Percentiles rank a stretch among this genome's conserved stretches.
These are phyloP conservation scores for Bremia lactucae DNA, from an alignment of 352 stramenopile species.

Conservation along the genomic window DNA sequence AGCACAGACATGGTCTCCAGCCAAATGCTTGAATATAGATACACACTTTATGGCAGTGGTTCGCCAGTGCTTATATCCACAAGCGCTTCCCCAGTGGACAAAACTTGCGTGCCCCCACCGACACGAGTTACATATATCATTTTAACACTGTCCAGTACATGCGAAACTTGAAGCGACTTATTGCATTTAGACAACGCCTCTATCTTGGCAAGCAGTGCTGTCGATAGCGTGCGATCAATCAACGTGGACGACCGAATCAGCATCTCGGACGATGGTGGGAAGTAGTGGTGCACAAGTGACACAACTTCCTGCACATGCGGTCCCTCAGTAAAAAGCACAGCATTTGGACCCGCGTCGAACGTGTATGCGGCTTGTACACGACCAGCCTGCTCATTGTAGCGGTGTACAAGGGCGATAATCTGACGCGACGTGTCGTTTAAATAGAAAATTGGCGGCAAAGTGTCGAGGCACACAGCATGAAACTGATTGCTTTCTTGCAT, in stretches of 20 bases:
- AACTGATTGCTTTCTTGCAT: conserved; percentile 99
- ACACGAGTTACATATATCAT: conserved; percentile 65
- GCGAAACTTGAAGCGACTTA: conserved; percentile 13
- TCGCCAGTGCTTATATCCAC: conserved; percentile 37
- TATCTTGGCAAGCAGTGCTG: conserved; percentile 16
- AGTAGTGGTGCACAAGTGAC: conserved; percentile 41
- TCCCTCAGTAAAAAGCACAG: conserved; percentile 87
- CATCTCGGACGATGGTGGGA: conserved; percentile 22
- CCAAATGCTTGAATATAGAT: conserved; percentile 2
- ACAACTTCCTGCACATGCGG: conserved; percentile 56
- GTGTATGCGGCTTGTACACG: conserved; percentile 91
- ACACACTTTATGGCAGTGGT: conserved; percentile 12
- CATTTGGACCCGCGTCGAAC: conserved; percentile 98
- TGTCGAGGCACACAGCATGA: conserved; percentile 96
- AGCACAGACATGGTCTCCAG: too few relatives aligned
- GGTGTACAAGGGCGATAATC: conserved; percentile 86
- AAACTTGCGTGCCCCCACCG: conserved; percentile 32
- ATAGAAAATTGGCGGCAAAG: conserved; percentile 97
- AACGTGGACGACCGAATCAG: conserved; percentile 26
- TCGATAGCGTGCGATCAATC: conserved; percentile 9
- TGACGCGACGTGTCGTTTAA: conserved; percentile 90
- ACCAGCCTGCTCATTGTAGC: conserved; percentile 83
- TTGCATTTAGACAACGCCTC: conserved; percentile 3
- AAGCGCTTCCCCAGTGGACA: conserved; percentile 29
- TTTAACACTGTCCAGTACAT: conserved; percentile 29